These are phyloP conservation scores for Jatropha curcas DNA, from an alignment of 345 rosid species.

Conservation along the genomic window DNA sequence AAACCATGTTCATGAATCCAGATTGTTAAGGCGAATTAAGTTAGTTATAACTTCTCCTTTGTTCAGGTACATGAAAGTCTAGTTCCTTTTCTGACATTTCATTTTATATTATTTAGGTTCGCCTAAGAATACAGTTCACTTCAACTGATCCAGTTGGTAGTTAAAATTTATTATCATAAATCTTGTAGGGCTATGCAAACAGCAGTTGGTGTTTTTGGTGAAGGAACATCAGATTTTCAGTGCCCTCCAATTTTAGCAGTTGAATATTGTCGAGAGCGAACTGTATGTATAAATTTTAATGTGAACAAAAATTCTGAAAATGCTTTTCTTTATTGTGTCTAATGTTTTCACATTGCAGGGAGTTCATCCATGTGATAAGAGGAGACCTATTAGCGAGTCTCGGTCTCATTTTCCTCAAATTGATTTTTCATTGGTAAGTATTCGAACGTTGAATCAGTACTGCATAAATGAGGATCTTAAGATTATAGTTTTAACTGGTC, in stretches of 20 bases:
- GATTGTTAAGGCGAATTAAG: slow-evolving; percentile 38
- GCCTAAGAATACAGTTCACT: too few species aligned
- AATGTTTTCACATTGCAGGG: slow-evolving; percentile 43
- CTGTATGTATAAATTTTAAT: slow-evolving; percentile 41
- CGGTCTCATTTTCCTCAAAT: slow-evolving; percentile 56
- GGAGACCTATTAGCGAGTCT: slow-evolving; percentile 58
- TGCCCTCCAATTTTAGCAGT: slow-evolving; percentile 62
- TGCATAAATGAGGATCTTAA: neutral
- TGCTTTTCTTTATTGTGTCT: too few species aligned
- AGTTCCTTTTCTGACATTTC: too few species aligned
- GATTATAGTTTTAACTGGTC: neutral
- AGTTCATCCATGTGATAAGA: slow-evolving; percentile 70
- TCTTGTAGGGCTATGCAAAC: slow-evolving; percentile 73
- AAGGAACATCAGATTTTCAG: slow-evolving; percentile 31
- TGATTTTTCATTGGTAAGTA: slow-evolving; percentile 67
- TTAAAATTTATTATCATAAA: too few species aligned
- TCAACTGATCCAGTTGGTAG: too few species aligned
- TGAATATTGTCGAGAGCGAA: slow-evolving; percentile 75
- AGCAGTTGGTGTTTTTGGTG: slow-evolving; percentile 62
- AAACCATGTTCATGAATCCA: slow-evolving; percentile 37
- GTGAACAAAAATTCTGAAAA: neutral
- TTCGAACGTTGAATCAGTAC: neutral
- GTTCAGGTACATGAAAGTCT: slow-evolving; percentile 38
- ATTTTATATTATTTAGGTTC: too few species aligned
- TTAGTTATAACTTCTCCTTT: slow-evolving; percentile 62